phyloP scores from a whole-genome alignment of 129 eudicot species.

The Pittosporum tobira region DNA sequence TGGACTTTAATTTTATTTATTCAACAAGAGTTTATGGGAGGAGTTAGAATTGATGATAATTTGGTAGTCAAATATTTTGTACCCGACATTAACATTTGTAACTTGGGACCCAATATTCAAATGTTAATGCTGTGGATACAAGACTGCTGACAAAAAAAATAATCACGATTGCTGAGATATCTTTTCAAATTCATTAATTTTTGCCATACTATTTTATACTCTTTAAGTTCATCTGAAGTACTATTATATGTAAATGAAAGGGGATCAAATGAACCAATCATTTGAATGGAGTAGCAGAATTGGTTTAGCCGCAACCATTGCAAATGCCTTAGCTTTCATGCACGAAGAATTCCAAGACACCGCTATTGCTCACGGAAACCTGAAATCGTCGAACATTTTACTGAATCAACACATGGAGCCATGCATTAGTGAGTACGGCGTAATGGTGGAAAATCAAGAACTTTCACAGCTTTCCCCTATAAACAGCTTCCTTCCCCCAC shows the following conservation, averaged over 20 bases:
- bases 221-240: background rate
- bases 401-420: constrained; percentile 66
- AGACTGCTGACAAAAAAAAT: too few relatives aligned
- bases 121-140: too few relatives aligned
- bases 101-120: too few relatives aligned
- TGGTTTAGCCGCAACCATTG: constrained; percentile 39
- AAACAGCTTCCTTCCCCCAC: constrained; percentile 19
- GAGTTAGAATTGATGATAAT: too few relatives aligned
- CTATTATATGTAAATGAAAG: constrained; percentile 17
- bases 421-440: constrained; percentile 63
- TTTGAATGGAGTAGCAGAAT: constrained; percentile 64
- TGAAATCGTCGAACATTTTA: constrained; percentile 69
- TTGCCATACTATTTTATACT: too few relatives aligned
- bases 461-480: constrained; percentile 7
- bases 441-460: constrained; percentile 35
- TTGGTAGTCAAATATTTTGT: too few relatives aligned
- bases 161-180: too few relatives aligned
- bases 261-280: constrained; percentile 28
- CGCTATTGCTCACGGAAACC: constrained; percentile 62
- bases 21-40: too few relatives aligned
- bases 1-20: background rate
- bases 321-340: constrained; percentile 65
- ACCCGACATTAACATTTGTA: too few relatives aligned
- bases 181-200: too few relatives aligned
- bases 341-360: constrained; percentile 39